Conservation (phyloP, 495 filamentous ascomycete species). For the Sordaria brevicollis region DNA sequence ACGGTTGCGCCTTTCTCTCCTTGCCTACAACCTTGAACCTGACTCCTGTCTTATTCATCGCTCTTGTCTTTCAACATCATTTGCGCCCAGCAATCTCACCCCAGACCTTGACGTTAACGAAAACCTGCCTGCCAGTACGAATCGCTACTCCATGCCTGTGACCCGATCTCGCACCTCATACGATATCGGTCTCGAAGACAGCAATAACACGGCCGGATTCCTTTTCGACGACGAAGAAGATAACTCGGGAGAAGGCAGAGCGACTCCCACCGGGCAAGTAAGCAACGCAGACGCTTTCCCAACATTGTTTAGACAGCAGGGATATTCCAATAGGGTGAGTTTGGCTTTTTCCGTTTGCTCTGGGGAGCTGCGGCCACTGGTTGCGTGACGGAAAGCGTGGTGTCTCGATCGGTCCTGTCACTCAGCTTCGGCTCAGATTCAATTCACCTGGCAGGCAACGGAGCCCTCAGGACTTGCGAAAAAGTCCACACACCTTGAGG, state of each 20-base stretch:
- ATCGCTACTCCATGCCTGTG: constrained; percentile 86
- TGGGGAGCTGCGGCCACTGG: background rate
- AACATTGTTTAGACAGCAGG: constrained; percentile 61
- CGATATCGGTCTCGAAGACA: constrained; percentile 54
- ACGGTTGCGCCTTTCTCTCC: background rate
- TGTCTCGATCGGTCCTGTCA: background rate
- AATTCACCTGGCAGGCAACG: background rate
- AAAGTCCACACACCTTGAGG: background rate
- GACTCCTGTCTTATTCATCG: background rate
- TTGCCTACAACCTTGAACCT: background rate
- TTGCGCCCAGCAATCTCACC: background rate
- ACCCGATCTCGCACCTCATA: constrained; percentile 52
- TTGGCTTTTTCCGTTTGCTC: constrained; percentile 3
- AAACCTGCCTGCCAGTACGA: constrained; percentile 40
- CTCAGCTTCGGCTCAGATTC: background rate
- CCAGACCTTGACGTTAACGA: constrained; percentile 8
- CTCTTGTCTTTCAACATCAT: background rate
- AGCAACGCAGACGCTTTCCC: constrained; percentile 67
- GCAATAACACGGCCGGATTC: constrained; percentile 62
- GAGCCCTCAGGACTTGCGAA: background rate
- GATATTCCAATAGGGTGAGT: constrained; percentile 60
- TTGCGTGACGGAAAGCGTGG: background rate
- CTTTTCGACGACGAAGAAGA: constrained; percentile 77
- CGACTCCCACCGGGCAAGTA: constrained; percentile 37
- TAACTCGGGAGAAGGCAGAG: constrained; percentile 49